Conservation (phyloP, 331 rosid genomes). For the Pyracantha coccinea region DNA sequence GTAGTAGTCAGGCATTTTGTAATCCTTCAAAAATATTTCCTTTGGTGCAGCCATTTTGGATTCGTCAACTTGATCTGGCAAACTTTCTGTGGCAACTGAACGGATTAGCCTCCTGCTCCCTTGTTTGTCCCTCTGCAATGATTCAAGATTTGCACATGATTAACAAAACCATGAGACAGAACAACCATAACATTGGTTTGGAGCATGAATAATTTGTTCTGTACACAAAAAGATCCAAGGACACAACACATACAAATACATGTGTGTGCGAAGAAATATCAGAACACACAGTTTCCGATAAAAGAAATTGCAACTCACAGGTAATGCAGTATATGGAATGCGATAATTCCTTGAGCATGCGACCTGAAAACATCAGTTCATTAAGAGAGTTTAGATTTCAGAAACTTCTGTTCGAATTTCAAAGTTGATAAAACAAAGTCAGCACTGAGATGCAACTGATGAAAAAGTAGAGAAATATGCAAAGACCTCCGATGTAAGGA, state of each 20-base stretch:
- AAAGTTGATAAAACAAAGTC: not conserved
- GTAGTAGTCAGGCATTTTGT: conserved; percentile 89
- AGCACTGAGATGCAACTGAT: not conserved
- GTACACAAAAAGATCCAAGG: not conserved
- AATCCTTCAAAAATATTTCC: conserved; percentile 88
- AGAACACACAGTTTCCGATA: not conserved
- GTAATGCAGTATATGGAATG: conserved; percentile 25
- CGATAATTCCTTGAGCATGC: conserved; percentile 19
- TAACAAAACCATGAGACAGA: not conserved
- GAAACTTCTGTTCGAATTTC: not conserved
- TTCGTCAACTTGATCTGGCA: conserved; percentile 55
- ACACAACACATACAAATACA: not conserved
- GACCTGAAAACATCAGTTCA: conserved; percentile 30
- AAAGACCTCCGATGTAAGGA: conserved; percentile 54
- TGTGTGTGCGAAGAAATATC: not conserved
- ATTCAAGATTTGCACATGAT: conserved; percentile 14
- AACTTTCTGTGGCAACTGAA: conserved; percentile 64
- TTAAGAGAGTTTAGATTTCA: not conserved
- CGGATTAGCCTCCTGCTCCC: conserved; percentile 54
- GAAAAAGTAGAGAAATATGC: not conserved
- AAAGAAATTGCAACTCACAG: conserved; percentile 38
- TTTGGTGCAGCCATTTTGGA: conserved; percentile 69
- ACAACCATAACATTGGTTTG: not conserved
- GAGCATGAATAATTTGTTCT: not conserved
- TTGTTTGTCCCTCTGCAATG: conserved; percentile 48